phyloP scores from a whole-genome alignment of 805 yeast genomes.

The Phaffomyces opuntiae region DNA sequence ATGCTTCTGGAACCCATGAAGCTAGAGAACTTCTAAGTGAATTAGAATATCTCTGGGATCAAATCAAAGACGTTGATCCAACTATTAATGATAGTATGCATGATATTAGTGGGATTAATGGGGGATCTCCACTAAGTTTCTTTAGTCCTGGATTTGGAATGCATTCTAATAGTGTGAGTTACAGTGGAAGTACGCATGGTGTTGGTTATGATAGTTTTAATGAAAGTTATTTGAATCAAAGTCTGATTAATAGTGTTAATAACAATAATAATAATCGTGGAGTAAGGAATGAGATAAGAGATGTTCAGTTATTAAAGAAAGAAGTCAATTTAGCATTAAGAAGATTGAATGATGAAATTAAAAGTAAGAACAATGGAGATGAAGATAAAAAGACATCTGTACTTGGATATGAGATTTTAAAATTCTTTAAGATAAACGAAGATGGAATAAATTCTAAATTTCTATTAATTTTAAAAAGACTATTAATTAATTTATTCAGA shows the following conservation, averaged over 20 bases:
- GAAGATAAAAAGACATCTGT: conserved; percentile 2
- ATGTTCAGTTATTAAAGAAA: conserved; percentile 17
- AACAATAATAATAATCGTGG: neutral
- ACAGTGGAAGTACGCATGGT: conserved; percentile 3
- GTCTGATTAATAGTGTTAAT: neutral
- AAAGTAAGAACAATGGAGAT: conserved; percentile 6
- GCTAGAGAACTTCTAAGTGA: conserved; percentile 60
- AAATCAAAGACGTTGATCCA: conserved; percentile 42
- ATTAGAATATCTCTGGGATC: conserved; percentile 70
- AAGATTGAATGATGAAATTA: conserved; percentile 20
- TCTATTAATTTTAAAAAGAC: neutral
- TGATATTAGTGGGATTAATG: conserved; percentile 2
- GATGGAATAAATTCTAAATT: conserved; percentile 3
- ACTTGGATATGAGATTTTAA: neutral
- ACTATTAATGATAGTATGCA: conserved; percentile 14
- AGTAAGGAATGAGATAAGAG: conserved; percentile 14
- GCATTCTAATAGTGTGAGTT: conserved; percentile 3
- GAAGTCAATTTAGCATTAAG: conserved; percentile 21
- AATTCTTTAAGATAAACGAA: neutral
- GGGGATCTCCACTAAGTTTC: conserved; percentile 1
- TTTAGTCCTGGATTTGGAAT: conserved; percentile 4
- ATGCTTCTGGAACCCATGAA: conserved; percentile 61
- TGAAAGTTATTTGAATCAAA: conserved; percentile 8
- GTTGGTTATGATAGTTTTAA: conserved; percentile 6
- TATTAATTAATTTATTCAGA: conserved; percentile 6